A percentile compares a stretch with the other conserved stretches of the same genome.
Evolutionary conservation across 2,329 filamentous ascomycete species (phyloP).

Genomic region (Sporothrix variecibatus): DNA sequence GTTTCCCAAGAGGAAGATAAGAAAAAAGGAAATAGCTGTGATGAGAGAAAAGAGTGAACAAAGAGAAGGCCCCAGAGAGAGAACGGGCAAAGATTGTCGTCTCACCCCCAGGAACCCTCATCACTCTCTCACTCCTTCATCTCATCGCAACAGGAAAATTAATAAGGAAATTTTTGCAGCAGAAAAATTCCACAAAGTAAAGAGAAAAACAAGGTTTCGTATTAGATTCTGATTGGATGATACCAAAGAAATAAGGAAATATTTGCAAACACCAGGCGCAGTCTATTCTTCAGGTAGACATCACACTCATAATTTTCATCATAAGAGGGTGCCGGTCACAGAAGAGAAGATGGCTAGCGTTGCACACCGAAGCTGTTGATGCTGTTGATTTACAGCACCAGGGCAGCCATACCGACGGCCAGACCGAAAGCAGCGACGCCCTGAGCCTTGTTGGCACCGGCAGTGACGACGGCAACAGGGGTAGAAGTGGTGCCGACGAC

Average conservation of each 20-base stretch:
- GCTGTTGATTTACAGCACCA: constrained; percentile 30
- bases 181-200: constrained; percentile 18
- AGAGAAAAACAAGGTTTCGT: background rate
- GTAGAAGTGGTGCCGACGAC: background rate
- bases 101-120: background rate
- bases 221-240: constrained; percentile 17
- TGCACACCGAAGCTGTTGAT: background rate
- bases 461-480: constrained; percentile 22
- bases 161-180: constrained; percentile 22
- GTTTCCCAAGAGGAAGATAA: constrained; percentile 14
- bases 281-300: background rate
- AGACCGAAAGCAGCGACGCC: constrained; percentile 30
- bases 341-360: background rate
- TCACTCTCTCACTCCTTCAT: background rate
- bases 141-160: background rate
- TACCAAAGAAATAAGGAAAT: background rate
- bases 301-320: background rate
- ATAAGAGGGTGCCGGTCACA: background rate
- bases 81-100: background rate
- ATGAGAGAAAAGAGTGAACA: background rate
- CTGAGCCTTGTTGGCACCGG: constrained; percentile 28
- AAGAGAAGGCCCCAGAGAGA: background rate
- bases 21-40: background rate
- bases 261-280: background rate
- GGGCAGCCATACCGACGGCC: constrained; percentile 29